Evolutionary conservation across 1,284 basidiomycete genomes (phyloP).

Genomic region (Cerioporus squamosus): DNA sequence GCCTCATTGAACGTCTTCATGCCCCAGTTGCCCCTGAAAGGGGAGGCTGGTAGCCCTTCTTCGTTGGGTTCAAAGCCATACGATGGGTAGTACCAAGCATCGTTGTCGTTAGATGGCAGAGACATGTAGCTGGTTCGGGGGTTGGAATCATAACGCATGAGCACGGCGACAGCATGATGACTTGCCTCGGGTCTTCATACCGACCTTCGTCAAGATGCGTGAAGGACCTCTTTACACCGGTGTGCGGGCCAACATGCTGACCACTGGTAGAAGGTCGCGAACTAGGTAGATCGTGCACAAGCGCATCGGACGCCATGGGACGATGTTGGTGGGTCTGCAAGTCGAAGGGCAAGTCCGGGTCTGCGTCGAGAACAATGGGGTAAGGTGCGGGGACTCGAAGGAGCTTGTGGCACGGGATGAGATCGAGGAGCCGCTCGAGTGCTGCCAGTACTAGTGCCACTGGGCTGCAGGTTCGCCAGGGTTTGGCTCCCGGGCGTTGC

Average conservation of each 20-base stretch:
- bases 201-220: conserved; percentile 32
- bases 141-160: too few relatives aligned
- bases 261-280: conserved; percentile 39
- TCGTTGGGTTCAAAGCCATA: conserved; percentile 63
- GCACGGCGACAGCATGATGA: background rate
- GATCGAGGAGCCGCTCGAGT: background rate
- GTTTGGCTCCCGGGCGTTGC: conserved; percentile 3
- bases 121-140: conserved; percentile 29
- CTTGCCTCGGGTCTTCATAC: conserved; percentile 36
- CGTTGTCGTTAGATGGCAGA: conserved; percentile 67
- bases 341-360: background rate
- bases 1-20: conserved; percentile 70
- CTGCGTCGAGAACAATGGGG: background rate
- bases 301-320: conserved; percentile 20
- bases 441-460: background rate
- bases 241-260: conserved; percentile 27
- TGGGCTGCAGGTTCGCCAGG: too few relatives aligned
- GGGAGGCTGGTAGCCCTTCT: conserved; percentile 46
- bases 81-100: conserved; percentile 79
- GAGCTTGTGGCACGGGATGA: background rate
- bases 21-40: conserved; percentile 76
- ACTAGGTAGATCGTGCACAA: conserved; percentile 18
- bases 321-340: too few relatives aligned
- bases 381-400: too few relatives aligned
- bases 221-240: conserved; percentile 30